phyloP scores from a whole-genome alignment of 768 basidiomycete species.

The Gymnopilus dilepis region DNA sequence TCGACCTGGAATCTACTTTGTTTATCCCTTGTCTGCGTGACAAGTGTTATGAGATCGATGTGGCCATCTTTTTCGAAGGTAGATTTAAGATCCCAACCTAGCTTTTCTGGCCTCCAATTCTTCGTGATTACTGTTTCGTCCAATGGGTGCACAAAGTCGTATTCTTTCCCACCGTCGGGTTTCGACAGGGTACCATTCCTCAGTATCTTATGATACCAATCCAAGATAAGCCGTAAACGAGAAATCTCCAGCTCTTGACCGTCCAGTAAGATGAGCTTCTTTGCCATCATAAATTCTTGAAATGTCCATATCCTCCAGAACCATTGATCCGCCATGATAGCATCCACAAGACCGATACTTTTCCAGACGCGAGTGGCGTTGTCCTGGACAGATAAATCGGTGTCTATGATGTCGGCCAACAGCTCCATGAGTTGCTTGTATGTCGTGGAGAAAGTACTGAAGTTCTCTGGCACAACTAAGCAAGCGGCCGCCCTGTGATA shows the following conservation, averaged over 20 bases:
- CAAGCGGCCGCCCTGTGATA: background rate
- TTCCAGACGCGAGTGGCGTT: background rate
- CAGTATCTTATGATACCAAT: background rate
- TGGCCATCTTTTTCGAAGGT: background rate
- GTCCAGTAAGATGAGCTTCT: constrained; percentile 1
- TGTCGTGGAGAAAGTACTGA: background rate
- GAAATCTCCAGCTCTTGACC: background rate
- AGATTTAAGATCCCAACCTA: background rate
- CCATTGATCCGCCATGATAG: background rate
- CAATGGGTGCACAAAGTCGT: background rate
- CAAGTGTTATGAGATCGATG: background rate
- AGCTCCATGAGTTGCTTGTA: background rate
- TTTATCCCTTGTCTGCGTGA: background rate
- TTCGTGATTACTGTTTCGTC: background rate
- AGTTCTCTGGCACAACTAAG: constrained; percentile 4
- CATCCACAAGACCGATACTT: background rate
- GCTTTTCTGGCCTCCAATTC: background rate
- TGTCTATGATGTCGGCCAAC: background rate
- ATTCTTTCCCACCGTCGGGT: background rate
- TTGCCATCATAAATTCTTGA: constrained; percentile 1
- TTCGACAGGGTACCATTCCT: background rate
- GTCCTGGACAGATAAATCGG: background rate
- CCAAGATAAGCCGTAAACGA: background rate
- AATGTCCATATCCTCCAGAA: constrained; percentile 10
- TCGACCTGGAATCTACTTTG: constrained; percentile 1